A percentile compares a stretch with the other conserved stretches of the same genome.
phyloP scores from a whole-genome alignment of 108 stramenopile genomes.

The Conticribra weissflogii region DNA sequence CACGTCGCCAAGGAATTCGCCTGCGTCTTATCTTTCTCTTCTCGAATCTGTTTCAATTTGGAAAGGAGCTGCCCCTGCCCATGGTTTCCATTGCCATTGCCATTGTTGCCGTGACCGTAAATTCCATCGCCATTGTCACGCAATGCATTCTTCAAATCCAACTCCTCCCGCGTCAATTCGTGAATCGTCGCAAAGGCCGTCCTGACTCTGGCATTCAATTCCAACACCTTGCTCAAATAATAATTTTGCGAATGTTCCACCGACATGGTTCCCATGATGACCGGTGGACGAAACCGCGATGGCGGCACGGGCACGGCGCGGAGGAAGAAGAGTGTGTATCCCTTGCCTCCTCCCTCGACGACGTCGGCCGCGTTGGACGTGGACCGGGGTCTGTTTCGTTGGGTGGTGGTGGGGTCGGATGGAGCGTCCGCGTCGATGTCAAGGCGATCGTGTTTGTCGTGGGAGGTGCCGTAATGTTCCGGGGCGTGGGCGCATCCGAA shows the following conservation, averaged over 20 bases:
- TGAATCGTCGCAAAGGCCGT: constrained; percentile 34
- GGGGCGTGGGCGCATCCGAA: constrained; percentile 67
- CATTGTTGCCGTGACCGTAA: constrained; percentile 9
- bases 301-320: constrained; percentile 93
- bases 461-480: constrained; percentile 4
- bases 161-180: constrained; percentile 42
- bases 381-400: constrained; percentile 30
- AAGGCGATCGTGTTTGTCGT: no score
- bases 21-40: constrained; percentile 53
- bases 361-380: constrained; percentile 43
- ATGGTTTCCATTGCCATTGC: no score
- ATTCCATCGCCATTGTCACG: not conserved
- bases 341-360: constrained; percentile 41
- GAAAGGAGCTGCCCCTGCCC: no score
- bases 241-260: constrained; percentile 97
- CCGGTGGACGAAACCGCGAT: constrained; percentile 95
- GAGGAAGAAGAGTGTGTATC: constrained; percentile 87
- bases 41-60: constrained; percentile 36
- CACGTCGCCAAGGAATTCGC: constrained; percentile 67
- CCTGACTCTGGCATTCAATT: constrained; percentile 72
- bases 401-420: constrained; percentile 1
- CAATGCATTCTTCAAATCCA: constrained; percentile 22
- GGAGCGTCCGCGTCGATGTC: no score
- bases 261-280: constrained; percentile 83
- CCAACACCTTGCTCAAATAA: constrained; percentile 85